These are phyloP conservation scores for Knoxdaviesia capensis DNA, from an alignment of 2,329 filamentous ascomycete species.

Conservation along the genomic window DNA sequence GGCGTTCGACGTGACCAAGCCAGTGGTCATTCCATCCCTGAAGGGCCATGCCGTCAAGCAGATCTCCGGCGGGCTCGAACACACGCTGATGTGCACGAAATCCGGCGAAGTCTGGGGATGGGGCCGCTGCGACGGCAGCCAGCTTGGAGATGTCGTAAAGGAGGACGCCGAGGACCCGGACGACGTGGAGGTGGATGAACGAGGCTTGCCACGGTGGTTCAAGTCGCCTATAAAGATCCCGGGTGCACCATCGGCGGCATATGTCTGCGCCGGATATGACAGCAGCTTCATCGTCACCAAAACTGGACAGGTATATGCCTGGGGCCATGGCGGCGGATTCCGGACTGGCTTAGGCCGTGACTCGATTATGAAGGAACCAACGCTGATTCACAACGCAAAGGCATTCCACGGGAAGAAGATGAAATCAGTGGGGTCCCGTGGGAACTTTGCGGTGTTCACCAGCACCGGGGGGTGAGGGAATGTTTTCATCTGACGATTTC, in stretches of 20 bases:
- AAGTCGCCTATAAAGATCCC: slow-evolving; percentile 14
- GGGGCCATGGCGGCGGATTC: slow-evolving; percentile 3
- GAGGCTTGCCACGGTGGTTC: slow-evolving; percentile 44
- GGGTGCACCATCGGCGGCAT: slow-evolving; percentile 2
- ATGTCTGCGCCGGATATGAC: slow-evolving; percentile 1
- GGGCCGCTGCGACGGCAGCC: slow-evolving; percentile 21
- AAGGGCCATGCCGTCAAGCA: slow-evolving; percentile 30
- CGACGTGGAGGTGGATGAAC: slow-evolving; percentile 36
- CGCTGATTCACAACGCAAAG: no score
- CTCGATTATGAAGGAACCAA: no score
- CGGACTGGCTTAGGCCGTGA: slow-evolving; percentile 2
- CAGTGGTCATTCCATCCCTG: slow-evolving; percentile 13
- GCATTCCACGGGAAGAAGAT: no score
- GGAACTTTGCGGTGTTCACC: no score
- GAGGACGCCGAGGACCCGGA: no score
- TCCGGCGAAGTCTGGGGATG: slow-evolving; percentile 22
- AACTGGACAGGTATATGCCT: slow-evolving; percentile 1
- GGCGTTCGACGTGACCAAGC: slow-evolving; percentile 11
- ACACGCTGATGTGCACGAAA: slow-evolving; percentile 29
- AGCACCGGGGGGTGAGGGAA: no score
- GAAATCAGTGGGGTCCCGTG: no score
- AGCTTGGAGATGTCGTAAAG: slow-evolving; percentile 6
- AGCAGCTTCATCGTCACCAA: slow-evolving; percentile 3
- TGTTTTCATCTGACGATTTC: no score
- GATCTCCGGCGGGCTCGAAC: slow-evolving; percentile 43